phyloP scores from a whole-genome alignment of 1,284 basidiomycete genomes.

The Pterulicium gracile region DNA sequence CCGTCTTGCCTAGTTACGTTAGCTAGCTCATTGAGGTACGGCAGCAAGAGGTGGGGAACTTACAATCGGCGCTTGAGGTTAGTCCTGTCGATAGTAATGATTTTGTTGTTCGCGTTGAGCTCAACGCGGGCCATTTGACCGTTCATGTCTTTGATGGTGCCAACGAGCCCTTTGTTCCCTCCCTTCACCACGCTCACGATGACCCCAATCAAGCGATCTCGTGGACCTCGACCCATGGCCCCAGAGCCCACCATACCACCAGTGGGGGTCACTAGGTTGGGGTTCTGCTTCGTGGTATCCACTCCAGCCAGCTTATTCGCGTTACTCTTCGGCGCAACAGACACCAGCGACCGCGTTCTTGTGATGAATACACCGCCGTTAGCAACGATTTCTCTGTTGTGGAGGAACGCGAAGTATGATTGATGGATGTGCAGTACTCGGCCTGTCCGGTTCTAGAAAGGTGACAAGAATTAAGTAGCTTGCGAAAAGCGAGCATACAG shows the following conservation, averaged over 20 bases:
- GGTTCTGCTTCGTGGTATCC: constrained; percentile 96
- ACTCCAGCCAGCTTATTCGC: constrained; percentile 49
- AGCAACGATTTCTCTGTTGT: constrained; percentile 85
- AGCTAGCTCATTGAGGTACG: constrained; percentile 3
- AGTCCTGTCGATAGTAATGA: constrained; percentile 78
- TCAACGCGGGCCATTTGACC: constrained; percentile 86
- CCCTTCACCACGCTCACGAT: constrained; percentile 81
- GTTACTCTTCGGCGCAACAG: constrained; percentile 77
- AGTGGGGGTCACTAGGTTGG: constrained; percentile 53
- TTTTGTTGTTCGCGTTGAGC: constrained; percentile 83
- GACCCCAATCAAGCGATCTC: constrained; percentile 78
- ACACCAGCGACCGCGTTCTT: constrained; percentile 68
- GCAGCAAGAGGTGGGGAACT: constrained; percentile 21
- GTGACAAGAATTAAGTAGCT: constrained; percentile 7
- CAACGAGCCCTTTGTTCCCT: constrained; percentile 84
- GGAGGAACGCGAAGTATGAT: constrained; percentile 89
- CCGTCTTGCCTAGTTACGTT: constrained; percentile 6
- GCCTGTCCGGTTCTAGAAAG: constrained; percentile 73
- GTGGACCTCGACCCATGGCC: constrained; percentile 58
- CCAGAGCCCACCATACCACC: constrained; percentile 79
- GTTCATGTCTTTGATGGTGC: constrained; percentile 93
- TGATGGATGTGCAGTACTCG: constrained; percentile 92
- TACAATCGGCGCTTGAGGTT: constrained; percentile 74
- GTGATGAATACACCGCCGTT: constrained; percentile 94
- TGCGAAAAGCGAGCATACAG: constrained; percentile 5